phyloP scores from a whole-genome alignment of 2,329 filamentous ascomycete species.

The Sclerotinia minor region DNA sequence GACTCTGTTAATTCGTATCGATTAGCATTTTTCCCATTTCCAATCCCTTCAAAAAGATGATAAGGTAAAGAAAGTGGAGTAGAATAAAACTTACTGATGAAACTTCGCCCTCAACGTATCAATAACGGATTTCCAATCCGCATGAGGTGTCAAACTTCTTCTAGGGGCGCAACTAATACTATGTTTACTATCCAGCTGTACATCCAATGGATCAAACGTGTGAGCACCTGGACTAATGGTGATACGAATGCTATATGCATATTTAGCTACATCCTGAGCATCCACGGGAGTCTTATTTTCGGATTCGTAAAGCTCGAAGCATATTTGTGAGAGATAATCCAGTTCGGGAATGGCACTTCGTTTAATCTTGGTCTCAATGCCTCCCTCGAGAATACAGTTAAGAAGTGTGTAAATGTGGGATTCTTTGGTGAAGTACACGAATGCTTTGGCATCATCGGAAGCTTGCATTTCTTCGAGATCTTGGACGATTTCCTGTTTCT shows the following conservation, averaged over 20 bases:
- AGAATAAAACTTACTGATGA: constrained; percentile 66
- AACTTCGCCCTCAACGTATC: constrained; percentile 94
- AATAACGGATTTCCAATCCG: constrained; percentile 96
- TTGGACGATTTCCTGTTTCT: constrained; percentile 78
- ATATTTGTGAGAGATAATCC: constrained; percentile 96
- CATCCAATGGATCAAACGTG: constrained; percentile 92
- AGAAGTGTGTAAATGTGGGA: constrained; percentile 97
- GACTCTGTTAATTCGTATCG: constrained; percentile 32
- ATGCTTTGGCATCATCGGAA: constrained; percentile 88
- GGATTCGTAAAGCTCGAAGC: constrained; percentile 96
- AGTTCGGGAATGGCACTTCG: constrained; percentile 94
- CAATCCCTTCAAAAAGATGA: neutral
- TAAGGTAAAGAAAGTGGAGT: neutral
- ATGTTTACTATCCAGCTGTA: constrained; percentile 93
- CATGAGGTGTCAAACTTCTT: constrained; percentile 84
- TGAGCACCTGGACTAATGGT: constrained; percentile 95
- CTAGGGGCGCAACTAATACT: constrained; percentile 94
- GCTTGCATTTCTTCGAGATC: constrained; percentile 97
- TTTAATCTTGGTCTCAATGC: constrained; percentile 94
- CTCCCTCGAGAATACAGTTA: constrained; percentile 96
- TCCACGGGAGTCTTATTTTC: constrained; percentile 57
- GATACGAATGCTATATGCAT: constrained; percentile 94
- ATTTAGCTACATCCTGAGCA: constrained; percentile 46
- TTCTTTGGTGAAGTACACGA: constrained; percentile 99
- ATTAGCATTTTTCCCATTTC: constrained; percentile 2